A percentile compares a stretch with the other conserved stretches of the same genome.
Conservation (phyloP, 257 asterid genomes). For the Solanum boliviense region DNA sequence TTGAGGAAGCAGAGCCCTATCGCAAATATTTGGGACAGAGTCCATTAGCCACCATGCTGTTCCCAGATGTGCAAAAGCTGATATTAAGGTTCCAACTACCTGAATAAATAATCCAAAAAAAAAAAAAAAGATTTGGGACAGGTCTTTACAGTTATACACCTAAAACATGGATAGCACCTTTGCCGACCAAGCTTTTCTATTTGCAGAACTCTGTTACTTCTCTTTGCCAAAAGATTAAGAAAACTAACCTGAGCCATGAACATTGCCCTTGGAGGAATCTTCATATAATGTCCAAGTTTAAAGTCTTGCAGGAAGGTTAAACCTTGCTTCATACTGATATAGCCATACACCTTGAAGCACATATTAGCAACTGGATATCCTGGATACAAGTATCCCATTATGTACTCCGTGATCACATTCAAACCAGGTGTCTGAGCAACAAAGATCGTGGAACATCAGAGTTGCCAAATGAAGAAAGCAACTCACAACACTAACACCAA, state of each 20-base stretch:
- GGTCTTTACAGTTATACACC: neutral
- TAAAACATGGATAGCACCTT: neutral
- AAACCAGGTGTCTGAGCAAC: slow-evolving; percentile 65
- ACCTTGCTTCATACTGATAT: slow-evolving; percentile 86
- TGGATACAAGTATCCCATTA: slow-evolving; percentile 89
- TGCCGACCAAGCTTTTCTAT: neutral
- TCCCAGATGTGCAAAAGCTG: slow-evolving; percentile 64
- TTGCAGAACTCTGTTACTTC: neutral
- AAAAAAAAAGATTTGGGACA: neutral
- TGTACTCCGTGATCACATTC: slow-evolving; percentile 89
- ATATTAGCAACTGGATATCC: slow-evolving; percentile 99
- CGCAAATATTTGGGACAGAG: slow-evolving; percentile 69
- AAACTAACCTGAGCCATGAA: slow-evolving; percentile 85
- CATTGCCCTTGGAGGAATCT: slow-evolving; percentile 91
- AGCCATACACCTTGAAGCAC: slow-evolving; percentile 95
- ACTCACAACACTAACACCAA: neutral
- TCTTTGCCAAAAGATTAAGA: neutral
- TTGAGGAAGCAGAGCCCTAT: slow-evolving; percentile 44
- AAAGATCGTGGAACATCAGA: neutral
- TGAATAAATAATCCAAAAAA: neutral
- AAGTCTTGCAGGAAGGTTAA: slow-evolving; percentile 78
- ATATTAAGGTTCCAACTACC: slow-evolving; percentile 74
- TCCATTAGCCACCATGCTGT: slow-evolving; percentile 98
- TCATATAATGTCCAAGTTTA: slow-evolving; percentile 96
- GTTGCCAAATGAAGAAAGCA: neutral